Conservation (phyloP, 148 eudicot genomes). For the Camellia lanceoleosa region DNA sequence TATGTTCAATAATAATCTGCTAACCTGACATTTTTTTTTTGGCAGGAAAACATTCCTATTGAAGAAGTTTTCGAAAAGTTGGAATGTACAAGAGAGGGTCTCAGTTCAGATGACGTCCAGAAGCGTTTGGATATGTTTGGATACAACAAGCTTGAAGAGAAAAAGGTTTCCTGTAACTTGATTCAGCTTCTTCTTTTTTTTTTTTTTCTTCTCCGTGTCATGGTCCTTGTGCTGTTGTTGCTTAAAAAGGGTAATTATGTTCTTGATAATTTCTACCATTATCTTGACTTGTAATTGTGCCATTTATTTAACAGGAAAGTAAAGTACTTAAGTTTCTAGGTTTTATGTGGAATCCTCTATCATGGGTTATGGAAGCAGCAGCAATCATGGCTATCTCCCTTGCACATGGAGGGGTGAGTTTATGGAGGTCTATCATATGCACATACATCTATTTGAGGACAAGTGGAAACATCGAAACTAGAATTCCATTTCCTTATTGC, state of each 20-base stretch:
- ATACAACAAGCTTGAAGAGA: constrained; percentile 68
- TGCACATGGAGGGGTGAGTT: constrained; percentile 40
- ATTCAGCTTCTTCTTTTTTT: not conserved
- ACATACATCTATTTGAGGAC: not conserved
- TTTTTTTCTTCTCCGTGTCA: not conserved
- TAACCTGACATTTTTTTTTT: not conserved
- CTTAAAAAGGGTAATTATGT: not conserved
- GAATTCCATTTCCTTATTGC: not conserved
- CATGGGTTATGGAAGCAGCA: constrained; percentile 87
- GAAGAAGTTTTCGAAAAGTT: constrained; percentile 55
- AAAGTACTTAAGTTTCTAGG: constrained; percentile 44
- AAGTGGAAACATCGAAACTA: not conserved
- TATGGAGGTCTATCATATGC: not conserved
- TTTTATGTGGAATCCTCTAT: constrained; percentile 52
- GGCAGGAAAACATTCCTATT: constrained; percentile 61
- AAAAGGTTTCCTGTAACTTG: constrained; percentile 35
- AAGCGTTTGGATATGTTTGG: constrained; percentile 49
- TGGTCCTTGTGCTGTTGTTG: not conserved
- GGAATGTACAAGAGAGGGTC: constrained; percentile 48
- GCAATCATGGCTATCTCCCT: constrained; percentile 43
- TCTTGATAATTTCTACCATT: not conserved
- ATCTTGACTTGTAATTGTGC: not conserved
- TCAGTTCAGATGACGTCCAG: constrained; percentile 44
- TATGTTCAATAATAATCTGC: not conserved
- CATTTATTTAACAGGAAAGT: constrained; percentile 25